These are phyloP conservation scores for Penicillium argentinense DNA, from an alignment of 495 filamentous ascomycete genomes.

Conservation along the genomic window DNA sequence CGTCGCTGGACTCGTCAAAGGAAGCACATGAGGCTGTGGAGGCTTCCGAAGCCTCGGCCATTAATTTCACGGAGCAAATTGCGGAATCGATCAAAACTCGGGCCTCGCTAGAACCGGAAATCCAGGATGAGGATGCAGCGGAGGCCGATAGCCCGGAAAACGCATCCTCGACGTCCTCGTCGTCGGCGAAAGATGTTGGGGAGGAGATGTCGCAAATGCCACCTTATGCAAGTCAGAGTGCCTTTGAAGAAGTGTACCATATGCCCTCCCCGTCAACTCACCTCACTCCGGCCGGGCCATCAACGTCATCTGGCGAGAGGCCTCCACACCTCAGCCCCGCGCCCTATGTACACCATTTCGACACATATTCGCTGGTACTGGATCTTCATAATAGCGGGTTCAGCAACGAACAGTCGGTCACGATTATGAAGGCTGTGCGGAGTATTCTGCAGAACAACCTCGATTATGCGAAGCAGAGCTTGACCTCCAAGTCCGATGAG, in stretches of 20 bases:
- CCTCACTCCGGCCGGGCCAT: constrained; percentile 31
- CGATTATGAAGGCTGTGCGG: constrained; percentile 85
- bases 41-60: constrained; percentile 2
- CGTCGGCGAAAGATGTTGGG: constrained; percentile 22
- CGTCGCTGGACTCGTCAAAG: background rate
- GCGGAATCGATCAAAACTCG: constrained; percentile 19
- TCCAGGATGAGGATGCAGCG: constrained; percentile 17
- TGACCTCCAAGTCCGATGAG: constrained; percentile 77
- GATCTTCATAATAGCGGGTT: constrained; percentile 71
- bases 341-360: constrained; percentile 93
- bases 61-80: constrained; percentile 7
- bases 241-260: constrained; percentile 66
- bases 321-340: constrained; percentile 68
- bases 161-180: constrained; percentile 14
- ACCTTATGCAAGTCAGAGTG: constrained; percentile 36
- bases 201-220: constrained; percentile 34
- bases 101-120: constrained; percentile 18
- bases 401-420: constrained; percentile 65
- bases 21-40: constrained; percentile 1
- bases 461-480: constrained; percentile 68
- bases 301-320: constrained; percentile 44
- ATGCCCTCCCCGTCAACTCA: constrained; percentile 49
- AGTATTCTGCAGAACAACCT: constrained; percentile 74
- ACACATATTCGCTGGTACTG: constrained; percentile 84
- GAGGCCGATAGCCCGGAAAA: constrained; percentile 18